These are phyloP conservation scores for Oenanthe javanica DNA, from an alignment of 140 eudicot species.

Conservation along the genomic window DNA sequence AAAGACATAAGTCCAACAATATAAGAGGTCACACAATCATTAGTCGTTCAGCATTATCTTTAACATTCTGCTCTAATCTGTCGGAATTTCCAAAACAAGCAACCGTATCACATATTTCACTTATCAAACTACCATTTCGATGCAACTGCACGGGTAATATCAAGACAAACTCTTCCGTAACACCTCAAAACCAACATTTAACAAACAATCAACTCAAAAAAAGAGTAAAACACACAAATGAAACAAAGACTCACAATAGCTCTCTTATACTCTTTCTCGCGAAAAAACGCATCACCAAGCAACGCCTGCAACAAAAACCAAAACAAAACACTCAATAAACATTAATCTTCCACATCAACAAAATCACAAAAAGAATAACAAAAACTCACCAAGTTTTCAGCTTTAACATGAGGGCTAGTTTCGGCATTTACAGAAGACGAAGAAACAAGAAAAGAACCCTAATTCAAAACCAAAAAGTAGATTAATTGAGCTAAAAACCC, in stretches of 20 bases:
- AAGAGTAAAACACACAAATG: background rate
- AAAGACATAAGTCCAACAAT: background rate
- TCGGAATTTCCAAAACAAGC: background rate
- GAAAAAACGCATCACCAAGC: conserved; percentile 78
- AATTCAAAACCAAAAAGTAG: conserved; percentile 6
- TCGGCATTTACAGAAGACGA: conserved; percentile 58
- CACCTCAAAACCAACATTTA: background rate
- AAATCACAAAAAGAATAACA: background rate
- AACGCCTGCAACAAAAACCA: conserved; percentile 41
- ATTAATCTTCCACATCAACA: background rate
- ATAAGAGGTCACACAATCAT: too few relatives aligned
- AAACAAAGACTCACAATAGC: conserved; percentile 47
- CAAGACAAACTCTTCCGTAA: background rate
- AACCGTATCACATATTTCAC: background rate
- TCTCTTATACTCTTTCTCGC: conserved; percentile 67
- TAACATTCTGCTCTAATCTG: background rate
- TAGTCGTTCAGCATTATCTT: too few relatives aligned
- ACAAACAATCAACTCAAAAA: background rate
- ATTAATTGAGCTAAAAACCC: background rate
- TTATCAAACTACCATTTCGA: background rate
- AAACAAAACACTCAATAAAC: background rate
- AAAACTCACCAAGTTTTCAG: conserved; percentile 63
- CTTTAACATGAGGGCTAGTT: conserved; percentile 62
- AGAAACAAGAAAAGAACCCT: conserved; percentile 24
- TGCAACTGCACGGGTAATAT: background rate